Conservation (phyloP, 83 land plant genomes). For the Diphasiastrum complanatum region DNA sequence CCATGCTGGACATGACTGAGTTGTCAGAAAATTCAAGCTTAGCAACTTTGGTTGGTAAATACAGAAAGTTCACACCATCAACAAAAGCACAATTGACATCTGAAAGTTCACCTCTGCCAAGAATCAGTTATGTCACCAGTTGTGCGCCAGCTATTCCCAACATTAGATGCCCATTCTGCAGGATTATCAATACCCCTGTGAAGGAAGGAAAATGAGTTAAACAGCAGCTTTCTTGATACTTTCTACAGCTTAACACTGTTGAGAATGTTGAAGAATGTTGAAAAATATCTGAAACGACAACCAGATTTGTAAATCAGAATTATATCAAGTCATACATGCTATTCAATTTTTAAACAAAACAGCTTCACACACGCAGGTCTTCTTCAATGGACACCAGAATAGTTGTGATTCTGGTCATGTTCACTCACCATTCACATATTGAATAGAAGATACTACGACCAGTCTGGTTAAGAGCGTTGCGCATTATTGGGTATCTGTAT, state of each 20-base stretch:
- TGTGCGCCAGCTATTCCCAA: conserved; percentile 98
- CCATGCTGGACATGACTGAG: conserved; percentile 48
- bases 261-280: background rate
- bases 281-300: conserved; percentile 5
- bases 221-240: conserved; percentile 1
- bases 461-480: conserved; percentile 74
- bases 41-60: background rate
- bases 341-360: background rate
- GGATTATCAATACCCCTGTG: conserved; percentile 87
- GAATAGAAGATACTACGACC: conserved; percentile 82
- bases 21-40: conserved; percentile 8
- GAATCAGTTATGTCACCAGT: conserved; percentile 82
- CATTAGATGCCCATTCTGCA: conserved; percentile 74
- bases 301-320: background rate
- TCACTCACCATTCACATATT: conserved; percentile 93
- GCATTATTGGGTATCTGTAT: conserved; percentile 88
- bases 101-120: conserved; percentile 60
- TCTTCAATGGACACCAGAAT: background rate
- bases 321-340: background rate
- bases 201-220: background rate
- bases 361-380: background rate
- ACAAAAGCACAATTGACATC: background rate
- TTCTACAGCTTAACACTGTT: conserved; percentile 6
- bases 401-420: background rate
- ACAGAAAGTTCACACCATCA: background rate